Evolutionary conservation across 2,329 filamentous ascomycete genomes (phyloP), one percentile per base, ranked within the genome.

Genomic region (Hypoxylon sp.): DNA sequence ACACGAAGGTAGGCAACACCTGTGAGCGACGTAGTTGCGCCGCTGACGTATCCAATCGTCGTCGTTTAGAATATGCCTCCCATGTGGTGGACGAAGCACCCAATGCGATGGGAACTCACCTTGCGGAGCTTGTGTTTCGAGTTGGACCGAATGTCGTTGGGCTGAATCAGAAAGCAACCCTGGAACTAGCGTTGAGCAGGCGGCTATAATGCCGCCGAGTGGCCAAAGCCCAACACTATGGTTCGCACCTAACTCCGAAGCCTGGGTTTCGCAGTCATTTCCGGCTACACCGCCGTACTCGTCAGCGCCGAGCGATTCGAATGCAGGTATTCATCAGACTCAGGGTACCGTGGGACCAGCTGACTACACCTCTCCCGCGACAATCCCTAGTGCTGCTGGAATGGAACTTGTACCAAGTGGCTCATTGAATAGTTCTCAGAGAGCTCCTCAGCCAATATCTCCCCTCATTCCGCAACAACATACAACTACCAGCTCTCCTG

Each of bases 41-140:
- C 23, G 30, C 56, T 65, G 41, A 55, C 46, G 51, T 45, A 16
- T 25, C 46, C 29, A 14, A 27, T 29, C 9, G 29, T 45, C 43
- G 16, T 39, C 29, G 16, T 58, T 39, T 51, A 70, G 68, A 56
- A 68, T 65, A 46, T 70, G 71, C 30, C 46, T 63, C 21, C 63
- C 65, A 25, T 73, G 71, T 21, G 63, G 68, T 23, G 69, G 71
- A 56, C 61, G 63, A 29, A 72, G 71, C 50, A 67, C 62, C 12
- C 69, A 64, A 53, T 73, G 70, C 39, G 69, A 74, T 48, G 69
- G 72, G 5, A 66, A 62, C 2, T 67, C 29, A 3, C 69, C 71
- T 32, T 74, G 72, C 29, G 61, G 48, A 14, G 58, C 69, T 55
- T 74, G 69, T 27, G 27, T 59, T 8, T 65, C 62, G 11, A 68